These are phyloP conservation scores for Exophiala sp. DNA, from an alignment of 2,329 filamentous ascomycete species.

Conservation along the genomic window DNA sequence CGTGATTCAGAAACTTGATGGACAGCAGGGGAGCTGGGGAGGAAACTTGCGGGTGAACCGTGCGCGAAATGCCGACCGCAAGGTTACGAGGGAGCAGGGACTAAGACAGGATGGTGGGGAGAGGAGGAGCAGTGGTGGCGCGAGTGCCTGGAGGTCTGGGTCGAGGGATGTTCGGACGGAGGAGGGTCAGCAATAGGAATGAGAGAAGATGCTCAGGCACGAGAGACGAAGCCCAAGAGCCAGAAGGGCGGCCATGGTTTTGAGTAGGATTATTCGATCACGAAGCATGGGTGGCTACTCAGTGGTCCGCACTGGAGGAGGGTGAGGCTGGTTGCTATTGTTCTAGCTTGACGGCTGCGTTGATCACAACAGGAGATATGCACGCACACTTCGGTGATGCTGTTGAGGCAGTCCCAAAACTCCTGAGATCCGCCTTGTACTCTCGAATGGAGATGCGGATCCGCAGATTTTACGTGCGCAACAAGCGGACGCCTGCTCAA, in stretches of 20 bases:
- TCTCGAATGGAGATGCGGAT: too few species aligned
- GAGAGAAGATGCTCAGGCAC: slow-evolving; percentile 1
- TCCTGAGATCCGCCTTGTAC: not conserved
- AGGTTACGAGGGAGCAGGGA: slow-evolving; percentile 23
- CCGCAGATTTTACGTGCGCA: too few species aligned
- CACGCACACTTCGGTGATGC: too few species aligned
- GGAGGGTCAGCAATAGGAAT: too few species aligned
- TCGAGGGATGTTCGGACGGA: not conserved
- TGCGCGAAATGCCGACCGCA: slow-evolving; percentile 31
- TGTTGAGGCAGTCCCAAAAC: not conserved
- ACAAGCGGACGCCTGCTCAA: too few species aligned
- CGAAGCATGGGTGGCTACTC: too few species aligned
- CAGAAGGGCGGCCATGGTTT: too few species aligned
- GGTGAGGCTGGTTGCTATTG: too few species aligned
- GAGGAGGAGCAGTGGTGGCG: not conserved
- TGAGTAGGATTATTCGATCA: too few species aligned
- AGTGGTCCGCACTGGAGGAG: too few species aligned
- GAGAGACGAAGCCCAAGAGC: not conserved
- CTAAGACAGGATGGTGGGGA: not conserved
- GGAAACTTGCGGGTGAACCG: slow-evolving; percentile 37
- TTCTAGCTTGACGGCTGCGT: too few species aligned
- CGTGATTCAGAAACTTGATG: slow-evolving; percentile 48
- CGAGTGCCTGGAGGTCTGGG: not conserved
- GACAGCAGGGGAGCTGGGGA: slow-evolving; percentile 40
- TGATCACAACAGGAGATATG: too few species aligned